A percentile compares a stretch with the other conserved stretches of the same genome.
These are phyloP conservation scores for Perkinsus olseni DNA, from an alignment of 169 alveolate genomes.

Conservation along the genomic window DNA sequence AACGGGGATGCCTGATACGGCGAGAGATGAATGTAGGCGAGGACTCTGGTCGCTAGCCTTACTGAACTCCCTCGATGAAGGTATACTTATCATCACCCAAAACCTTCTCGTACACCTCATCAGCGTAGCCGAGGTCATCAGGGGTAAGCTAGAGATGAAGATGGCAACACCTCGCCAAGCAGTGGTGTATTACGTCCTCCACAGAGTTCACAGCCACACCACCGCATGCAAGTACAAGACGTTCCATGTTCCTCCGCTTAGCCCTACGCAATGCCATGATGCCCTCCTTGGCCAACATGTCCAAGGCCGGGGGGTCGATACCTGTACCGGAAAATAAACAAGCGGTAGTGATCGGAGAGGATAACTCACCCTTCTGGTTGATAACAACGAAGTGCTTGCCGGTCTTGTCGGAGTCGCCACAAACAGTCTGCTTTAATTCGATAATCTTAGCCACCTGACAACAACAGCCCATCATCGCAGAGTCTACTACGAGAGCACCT, in stretches of 20 bases:
- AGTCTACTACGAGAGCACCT: neutral
- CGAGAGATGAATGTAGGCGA: conserved; percentile 51
- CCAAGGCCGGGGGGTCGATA: conserved; percentile 97
- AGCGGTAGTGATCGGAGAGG: neutral
- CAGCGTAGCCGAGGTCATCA: conserved; percentile 95
- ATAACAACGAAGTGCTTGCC: conserved; percentile 79
- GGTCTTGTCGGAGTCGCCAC: neutral
- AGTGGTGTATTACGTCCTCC: conserved; percentile 66
- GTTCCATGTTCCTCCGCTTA: conserved; percentile 95
- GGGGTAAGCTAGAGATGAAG: conserved; percentile 33
- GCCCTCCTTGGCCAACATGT: conserved; percentile 95
- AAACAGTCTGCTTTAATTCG: conserved; percentile 70
- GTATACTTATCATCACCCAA: conserved; percentile 97
- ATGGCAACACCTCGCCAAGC: neutral
- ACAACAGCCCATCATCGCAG: neutral
- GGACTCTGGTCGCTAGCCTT: neutral
- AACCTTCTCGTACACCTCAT: conserved; percentile 81
- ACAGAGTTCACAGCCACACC: conserved; percentile 95
- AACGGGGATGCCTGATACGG: conserved; percentile 82
- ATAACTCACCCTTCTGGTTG: conserved; percentile 80
- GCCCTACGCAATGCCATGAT: conserved; percentile 93
- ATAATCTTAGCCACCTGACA: conserved; percentile 68
- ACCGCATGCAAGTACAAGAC: conserved; percentile 95
- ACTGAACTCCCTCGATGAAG: conserved; percentile 81
- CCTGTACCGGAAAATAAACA: conserved; percentile 29